A percentile compares a stretch with the other conserved stretches of the same genome.
These are phyloP conservation scores for Suillus bovinus DNA, from an alignment of 768 basidiomycete genomes.

Conservation along the genomic window DNA sequence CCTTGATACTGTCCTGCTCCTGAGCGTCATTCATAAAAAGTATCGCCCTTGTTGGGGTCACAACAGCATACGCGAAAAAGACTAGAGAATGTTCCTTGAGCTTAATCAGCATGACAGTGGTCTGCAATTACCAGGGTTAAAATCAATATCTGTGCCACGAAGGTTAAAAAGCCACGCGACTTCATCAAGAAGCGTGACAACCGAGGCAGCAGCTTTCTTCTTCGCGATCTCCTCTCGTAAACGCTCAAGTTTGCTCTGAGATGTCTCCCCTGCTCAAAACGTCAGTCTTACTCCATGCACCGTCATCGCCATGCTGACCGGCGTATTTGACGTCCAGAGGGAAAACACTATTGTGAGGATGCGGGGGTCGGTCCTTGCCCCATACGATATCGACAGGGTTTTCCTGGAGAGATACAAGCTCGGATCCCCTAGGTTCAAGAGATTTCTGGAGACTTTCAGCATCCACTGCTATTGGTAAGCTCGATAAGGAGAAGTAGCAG, in stretches of 20 bases:
- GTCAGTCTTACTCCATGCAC: not conserved
- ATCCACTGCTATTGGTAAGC: constrained; percentile 47
- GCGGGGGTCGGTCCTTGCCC: constrained; percentile 61
- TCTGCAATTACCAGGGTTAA: constrained; percentile 60
- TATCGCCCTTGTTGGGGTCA: constrained; percentile 56
- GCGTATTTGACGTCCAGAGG: constrained; percentile 74
- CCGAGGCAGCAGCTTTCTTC: constrained; percentile 55
- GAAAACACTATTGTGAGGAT: constrained; percentile 69
- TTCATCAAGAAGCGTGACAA: constrained; percentile 91
- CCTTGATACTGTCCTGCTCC: constrained; percentile 39
- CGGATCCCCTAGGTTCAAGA: constrained; percentile 53
- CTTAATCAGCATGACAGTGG: constrained; percentile 6
- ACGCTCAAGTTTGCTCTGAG: constrained; percentile 63
- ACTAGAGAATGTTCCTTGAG: constrained; percentile 41
- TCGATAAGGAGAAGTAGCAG: not conserved
- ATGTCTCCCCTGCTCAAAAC: constrained; percentile 49
- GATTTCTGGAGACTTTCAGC: constrained; percentile 60
- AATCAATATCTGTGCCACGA: constrained; percentile 89
- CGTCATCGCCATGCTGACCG: constrained; percentile 38
- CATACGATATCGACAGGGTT: constrained; percentile 86
- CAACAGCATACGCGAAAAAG: constrained; percentile 89
- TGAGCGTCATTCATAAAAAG: constrained; percentile 69
- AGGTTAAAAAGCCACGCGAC: constrained; percentile 94
- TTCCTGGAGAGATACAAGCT: constrained; percentile 59
- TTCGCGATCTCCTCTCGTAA: constrained; percentile 69